Evolutionary conservation across 257 asterid species (phyloP), one percentile per base, ranked within the genome.

Genomic region (Gentiana macrophylla): DNA sequence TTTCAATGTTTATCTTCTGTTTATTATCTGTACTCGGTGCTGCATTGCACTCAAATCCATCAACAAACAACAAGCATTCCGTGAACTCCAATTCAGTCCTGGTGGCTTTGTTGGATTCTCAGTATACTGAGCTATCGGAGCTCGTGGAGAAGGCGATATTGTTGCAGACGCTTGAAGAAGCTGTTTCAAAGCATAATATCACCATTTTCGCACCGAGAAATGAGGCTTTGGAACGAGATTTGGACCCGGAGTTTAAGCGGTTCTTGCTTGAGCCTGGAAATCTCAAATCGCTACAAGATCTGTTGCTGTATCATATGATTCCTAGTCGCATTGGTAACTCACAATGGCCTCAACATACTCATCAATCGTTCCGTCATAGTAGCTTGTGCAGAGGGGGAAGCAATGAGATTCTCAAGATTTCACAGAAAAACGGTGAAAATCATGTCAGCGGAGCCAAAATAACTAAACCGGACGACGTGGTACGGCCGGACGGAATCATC

Each of bases 401-500:
- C 38, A 70, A 60, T 2, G 92, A 91, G 52, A 64, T 56, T 56
- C 79, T 81, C 60, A 44, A 41, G 2, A 59, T 80, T 8, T 37
- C 43, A 7, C 56, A 52, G 53, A 73, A 60, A 10, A 70, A 67
- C 10, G 93, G 93, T 4, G 79, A 62, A 4, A 75, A 48, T 24
- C 62, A 58, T 3, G 81, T 84, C 6, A 70, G 86, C 49, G 60
- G 46, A 3, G 77, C 95, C 0, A 74, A 45, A 47, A 65, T 91
- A 5, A 45, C 81, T 11, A 73, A 57, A 38, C 75, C 92, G 1
- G 83, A 86, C 34, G 87, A 84, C 55, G 49, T 91, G 12, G 53
- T 83, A 33, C 90, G 94, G 1, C 94, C 95, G 8, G 98, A 91
- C 54, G 98, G 98, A 38, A 66, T 91, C n/a, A 91, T 91, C 64